Conservation (phyloP, 331 rosid genomes). For the Spiraea crenata region DNA sequence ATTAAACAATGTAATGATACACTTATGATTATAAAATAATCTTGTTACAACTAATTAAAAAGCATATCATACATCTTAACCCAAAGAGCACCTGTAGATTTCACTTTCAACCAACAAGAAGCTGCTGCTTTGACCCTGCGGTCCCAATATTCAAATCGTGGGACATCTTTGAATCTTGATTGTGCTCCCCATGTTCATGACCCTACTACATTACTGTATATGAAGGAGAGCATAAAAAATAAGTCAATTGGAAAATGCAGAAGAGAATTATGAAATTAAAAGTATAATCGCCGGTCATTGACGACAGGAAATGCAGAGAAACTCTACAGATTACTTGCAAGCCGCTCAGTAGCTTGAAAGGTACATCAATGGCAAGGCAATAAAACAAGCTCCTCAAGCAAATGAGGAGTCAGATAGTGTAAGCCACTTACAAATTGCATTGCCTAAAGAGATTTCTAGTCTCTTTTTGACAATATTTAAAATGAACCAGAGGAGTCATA, state of each 20-base stretch:
- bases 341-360: conserved; percentile 9
- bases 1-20: too few species aligned
- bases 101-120: conserved; percentile 16
- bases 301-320: background rate
- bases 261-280: background rate
- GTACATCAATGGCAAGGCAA: background rate
- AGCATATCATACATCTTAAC: background rate
- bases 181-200: conserved; percentile 28
- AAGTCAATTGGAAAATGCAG: background rate
- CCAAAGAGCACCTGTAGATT: background rate
- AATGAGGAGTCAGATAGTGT: conserved; percentile 20
- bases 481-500: background rate
- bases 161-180: background rate
- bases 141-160: conserved; percentile 17
- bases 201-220: conserved; percentile 16
- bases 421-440: background rate
- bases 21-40: too few species aligned
- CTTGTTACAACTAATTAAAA: background rate
- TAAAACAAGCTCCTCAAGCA: conserved; percentile 19
- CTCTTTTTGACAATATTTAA: background rate
- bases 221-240: background rate
- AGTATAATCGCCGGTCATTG: background rate
- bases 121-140: conserved; percentile 19
- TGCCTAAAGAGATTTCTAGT: background rate
- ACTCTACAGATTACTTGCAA: background rate